Base-by-base conservation (phyloP, 495 filamentous ascomycete species). In the Aspergillus bertholletiae region DNA sequence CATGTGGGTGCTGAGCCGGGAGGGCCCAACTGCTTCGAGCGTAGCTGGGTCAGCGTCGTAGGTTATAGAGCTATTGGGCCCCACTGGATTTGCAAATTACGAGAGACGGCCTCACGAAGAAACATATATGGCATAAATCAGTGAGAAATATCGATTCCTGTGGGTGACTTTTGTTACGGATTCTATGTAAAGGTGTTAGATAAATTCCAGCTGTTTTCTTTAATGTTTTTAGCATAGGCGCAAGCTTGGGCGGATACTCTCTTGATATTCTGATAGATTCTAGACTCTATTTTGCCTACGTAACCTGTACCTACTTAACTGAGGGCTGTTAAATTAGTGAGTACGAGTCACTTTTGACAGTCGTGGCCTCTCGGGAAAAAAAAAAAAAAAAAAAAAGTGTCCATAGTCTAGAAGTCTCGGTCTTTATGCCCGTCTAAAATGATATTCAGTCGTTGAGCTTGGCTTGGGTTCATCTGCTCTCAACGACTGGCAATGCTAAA, bases 1-100 rank as follows among this genome's bases (percentile, higher is more conserved):
- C 68, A 97, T 97, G 89, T 93, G 94, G 87, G 82, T 92, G 57
- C 76, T 98, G 54, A 95, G 77, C 54, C 76, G 81, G 6, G 78
- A 81, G 63, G 80, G 73, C 9, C 74, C 71, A 0, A 60, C 62
- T 28, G 45, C 53, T 3, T 51, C 44, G 21, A 47, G 53, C 43
- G 32, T 59, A 53, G 52, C 59, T 47, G 62, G 64, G 13, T 59
- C 49, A 24, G 60, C 62, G 24, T 70, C 73, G 46, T 71, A 51
- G n/a, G n/a, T n/a, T n/a, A 65, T 68, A 61, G 56, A 43, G 46
- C 37, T 37, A 11, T 49, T 30, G 2, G 48, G 7, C 28, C 13
- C 23, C 20, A 51, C 32, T 43, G 46, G 27, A 18, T 30, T 28
- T 60, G 40, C 54, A 62, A 56, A 54, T 57, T 55, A 64, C 58